A percentile compares a stretch with the other conserved stretches of the same genome.
phyloP scores from a whole-genome alignment of 1,139 yeast genomes.

The Pichia sp. region DNA sequence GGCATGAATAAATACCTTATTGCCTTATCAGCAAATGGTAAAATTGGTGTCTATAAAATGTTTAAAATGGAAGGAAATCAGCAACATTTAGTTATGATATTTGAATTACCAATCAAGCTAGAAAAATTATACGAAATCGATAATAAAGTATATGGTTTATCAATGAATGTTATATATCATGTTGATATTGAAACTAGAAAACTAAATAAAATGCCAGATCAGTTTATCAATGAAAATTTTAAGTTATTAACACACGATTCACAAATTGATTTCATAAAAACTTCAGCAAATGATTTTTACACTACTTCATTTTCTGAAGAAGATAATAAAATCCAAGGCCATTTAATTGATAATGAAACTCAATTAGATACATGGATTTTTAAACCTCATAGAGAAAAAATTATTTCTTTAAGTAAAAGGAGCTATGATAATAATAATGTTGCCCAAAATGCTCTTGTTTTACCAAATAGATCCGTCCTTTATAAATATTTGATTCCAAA shows the following conservation, averaged over 20 bases:
- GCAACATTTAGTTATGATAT: conserved; percentile 5
- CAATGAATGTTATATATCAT: conserved; percentile 15
- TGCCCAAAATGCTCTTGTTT: conserved; percentile 64
- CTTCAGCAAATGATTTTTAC: conserved; percentile 13
- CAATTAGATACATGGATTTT: conserved; percentile 19
- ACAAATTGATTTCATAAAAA: conserved; percentile 11
- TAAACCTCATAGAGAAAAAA: conserved; percentile 21
- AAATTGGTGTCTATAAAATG: conserved; percentile 40
- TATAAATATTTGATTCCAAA: conserved; percentile 83
- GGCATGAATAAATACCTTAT: conserved; percentile 47
- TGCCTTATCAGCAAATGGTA: conserved; percentile 38
- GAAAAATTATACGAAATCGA: conserved; percentile 17
- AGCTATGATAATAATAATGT: conserved; percentile 40
- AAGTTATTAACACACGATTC: not conserved
- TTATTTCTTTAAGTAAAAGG: conserved; percentile 36
- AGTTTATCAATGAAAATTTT: conserved; percentile 7
- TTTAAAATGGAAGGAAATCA: conserved; percentile 12
- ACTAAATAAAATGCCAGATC: conserved; percentile 6
- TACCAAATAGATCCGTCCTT: conserved; percentile 66
- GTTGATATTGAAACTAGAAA: conserved; percentile 17
- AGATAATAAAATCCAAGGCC: conserved; percentile 15
- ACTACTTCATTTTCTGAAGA: conserved; percentile 8
- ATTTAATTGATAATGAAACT: not conserved
- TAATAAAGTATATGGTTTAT: conserved; percentile 15
- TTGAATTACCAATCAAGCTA: conserved; percentile 25